Conservation (phyloP, 2,329 filamentous ascomycete species). For the Fusarium palustre region DNA sequence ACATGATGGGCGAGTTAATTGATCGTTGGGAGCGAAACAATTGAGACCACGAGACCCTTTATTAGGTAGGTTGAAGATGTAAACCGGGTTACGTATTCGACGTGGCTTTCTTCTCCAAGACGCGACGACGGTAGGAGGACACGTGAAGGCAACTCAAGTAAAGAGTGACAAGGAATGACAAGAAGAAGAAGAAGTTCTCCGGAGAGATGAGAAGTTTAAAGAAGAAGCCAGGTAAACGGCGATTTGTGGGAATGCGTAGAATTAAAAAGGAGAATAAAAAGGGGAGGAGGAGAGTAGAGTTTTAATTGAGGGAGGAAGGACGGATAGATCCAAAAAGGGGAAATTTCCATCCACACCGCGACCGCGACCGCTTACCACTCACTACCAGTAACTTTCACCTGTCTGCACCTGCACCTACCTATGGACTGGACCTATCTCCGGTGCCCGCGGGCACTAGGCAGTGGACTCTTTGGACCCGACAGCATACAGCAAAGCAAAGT, state of each 20-base stretch:
- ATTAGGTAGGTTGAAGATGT: constrained; percentile 25
- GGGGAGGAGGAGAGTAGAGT: constrained; percentile 44
- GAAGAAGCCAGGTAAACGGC: constrained; percentile 38
- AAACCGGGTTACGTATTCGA: constrained; percentile 32
- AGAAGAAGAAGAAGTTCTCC: constrained; percentile 51
- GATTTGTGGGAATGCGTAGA: constrained; percentile 40
- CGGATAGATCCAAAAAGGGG: constrained; percentile 52
- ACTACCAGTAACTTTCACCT: not conserved
- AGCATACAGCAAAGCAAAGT: constrained; percentile 22
- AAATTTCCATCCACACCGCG: constrained; percentile 50
- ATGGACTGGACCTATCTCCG: constrained; percentile 34
- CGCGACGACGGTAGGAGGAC: constrained; percentile 43
- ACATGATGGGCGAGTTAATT: constrained; percentile 50
- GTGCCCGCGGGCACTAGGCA: constrained; percentile 19
- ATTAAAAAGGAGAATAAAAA: constrained; percentile 46
- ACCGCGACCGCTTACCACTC: constrained; percentile 3
- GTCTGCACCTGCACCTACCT: constrained; percentile 21
- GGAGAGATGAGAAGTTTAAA: constrained; percentile 38
- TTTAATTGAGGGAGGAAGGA: constrained; percentile 40
- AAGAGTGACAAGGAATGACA: constrained; percentile 53
- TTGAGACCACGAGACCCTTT: constrained; percentile 20
- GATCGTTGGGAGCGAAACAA: constrained; percentile 23
- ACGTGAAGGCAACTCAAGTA: constrained; percentile 38
- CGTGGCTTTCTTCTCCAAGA: constrained; percentile 40
- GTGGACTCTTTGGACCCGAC: constrained; percentile 6